Conservation (phyloP, 352 stramenopile genomes). For the Globisporangium spiculum region DNA sequence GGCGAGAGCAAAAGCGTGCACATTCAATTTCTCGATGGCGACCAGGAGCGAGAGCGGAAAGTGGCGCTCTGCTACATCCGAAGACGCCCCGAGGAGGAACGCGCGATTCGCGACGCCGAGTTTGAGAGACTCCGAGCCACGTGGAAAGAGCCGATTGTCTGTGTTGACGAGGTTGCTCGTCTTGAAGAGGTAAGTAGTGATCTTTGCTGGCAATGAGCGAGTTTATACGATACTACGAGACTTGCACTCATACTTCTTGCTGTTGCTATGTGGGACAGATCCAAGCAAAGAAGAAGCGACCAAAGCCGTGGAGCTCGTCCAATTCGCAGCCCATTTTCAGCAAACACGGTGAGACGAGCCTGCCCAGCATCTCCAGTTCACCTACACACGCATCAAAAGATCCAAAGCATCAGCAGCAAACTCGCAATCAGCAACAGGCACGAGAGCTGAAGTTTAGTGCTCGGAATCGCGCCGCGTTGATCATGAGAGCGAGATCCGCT, state of each 20-base stretch:
- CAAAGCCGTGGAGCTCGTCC: constrained; percentile 26
- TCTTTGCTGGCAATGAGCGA: background rate
- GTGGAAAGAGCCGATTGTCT: constrained; percentile 33
- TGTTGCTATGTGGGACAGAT: constrained; percentile 14
- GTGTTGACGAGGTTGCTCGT: constrained; percentile 32
- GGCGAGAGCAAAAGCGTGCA: constrained; percentile 21
- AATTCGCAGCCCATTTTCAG: background rate
- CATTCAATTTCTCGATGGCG: constrained; percentile 48
- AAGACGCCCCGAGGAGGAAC: constrained; percentile 26
- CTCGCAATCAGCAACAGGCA: background rate
- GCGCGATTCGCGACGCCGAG: constrained; percentile 16
- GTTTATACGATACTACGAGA: no score
- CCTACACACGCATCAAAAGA: background rate
- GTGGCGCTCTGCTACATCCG: constrained; percentile 40
- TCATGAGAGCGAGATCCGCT: constrained; percentile 14
- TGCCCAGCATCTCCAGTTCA: background rate
- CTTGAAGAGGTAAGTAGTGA: constrained; percentile 33
- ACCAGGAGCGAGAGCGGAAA: constrained; percentile 41
- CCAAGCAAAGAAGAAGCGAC: constrained; percentile 19
- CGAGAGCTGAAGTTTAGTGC: constrained; percentile 17
- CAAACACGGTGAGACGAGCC: background rate
- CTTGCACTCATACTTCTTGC: background rate
- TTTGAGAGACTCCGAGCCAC: constrained; percentile 33
- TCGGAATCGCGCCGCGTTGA: constrained; percentile 19
- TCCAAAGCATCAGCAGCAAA: background rate